These are phyloP conservation scores for Brassica juncea DNA, from an alignment of 345 rosid genomes.

Conservation along the genomic window DNA sequence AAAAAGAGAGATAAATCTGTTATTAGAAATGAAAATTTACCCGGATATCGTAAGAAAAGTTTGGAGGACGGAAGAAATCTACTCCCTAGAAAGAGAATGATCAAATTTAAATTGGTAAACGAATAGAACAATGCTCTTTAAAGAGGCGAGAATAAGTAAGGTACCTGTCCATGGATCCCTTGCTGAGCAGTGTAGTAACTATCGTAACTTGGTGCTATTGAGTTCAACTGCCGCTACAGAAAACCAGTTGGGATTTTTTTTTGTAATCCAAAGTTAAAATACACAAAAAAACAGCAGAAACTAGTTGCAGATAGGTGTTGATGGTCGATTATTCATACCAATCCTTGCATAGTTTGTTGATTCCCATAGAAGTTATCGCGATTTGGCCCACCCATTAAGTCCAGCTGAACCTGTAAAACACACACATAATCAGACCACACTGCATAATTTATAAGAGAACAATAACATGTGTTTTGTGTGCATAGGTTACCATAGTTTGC, in stretches of 20 bases:
- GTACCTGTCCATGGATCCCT: conserved; percentile 62
- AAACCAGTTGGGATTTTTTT: conserved; percentile 13
- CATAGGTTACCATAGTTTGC: conserved; percentile 49
- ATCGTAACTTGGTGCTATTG: conserved; percentile 58
- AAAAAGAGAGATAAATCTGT: neutral
- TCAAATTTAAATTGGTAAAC: neutral
- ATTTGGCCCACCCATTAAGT: conserved; percentile 55
- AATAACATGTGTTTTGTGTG: neutral
- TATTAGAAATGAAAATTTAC: conserved; percentile 39
- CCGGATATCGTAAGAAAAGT: conserved; percentile 54
- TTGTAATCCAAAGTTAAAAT: conserved; percentile 26
- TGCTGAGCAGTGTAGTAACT: conserved; percentile 53
- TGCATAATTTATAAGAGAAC: conserved; percentile 3
- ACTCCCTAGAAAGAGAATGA: conserved; percentile 45
- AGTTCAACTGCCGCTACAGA: conserved; percentile 60
- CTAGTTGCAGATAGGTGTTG: conserved; percentile 12
- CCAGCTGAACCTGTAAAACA: conserved; percentile 56
- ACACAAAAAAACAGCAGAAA: conserved; percentile 23
- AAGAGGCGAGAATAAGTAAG: conserved; percentile 9
- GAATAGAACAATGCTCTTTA: conserved; percentile 9
- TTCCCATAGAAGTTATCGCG: conserved; percentile 55
- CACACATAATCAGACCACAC: conserved; percentile 15
- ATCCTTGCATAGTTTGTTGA: conserved; percentile 58
- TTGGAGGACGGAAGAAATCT: conserved; percentile 68
- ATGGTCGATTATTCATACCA: conserved; percentile 50